phyloP scores from a whole-genome alignment of 192 early-diverging fungal species.

The Coemansia sp. region DNA sequence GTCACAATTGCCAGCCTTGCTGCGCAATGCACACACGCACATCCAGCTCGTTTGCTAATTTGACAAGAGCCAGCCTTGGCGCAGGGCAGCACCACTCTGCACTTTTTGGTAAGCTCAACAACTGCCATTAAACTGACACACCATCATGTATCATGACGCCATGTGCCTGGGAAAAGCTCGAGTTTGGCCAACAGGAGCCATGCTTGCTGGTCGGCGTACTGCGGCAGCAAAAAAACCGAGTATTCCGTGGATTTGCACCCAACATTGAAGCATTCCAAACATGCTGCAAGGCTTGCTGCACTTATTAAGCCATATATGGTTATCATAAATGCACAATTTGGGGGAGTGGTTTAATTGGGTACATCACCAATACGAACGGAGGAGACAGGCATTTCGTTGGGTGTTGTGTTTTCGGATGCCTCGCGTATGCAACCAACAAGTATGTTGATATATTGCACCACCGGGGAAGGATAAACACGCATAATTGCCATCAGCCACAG shows the following conservation, averaged over 20 bases:
- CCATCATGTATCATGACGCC: slow-evolving; percentile 62
- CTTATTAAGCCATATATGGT: slow-evolving; percentile 68
- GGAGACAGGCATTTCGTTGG: slow-evolving; percentile 49
- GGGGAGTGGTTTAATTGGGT: slow-evolving; percentile 64
- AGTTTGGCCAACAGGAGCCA: slow-evolving; percentile 70
- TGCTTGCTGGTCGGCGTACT: slow-evolving; percentile 52
- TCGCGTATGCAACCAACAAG: slow-evolving; percentile 58
- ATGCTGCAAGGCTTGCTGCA: slow-evolving; percentile 28
- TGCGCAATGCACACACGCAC: slow-evolving; percentile 54
- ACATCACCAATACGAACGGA: slow-evolving; percentile 60
- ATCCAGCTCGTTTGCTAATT: slow-evolving; percentile 62
- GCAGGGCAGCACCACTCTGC: slow-evolving; percentile 67
- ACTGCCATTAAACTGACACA: slow-evolving; percentile 59
- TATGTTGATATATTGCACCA: slow-evolving; percentile 60
- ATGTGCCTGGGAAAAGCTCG: slow-evolving; percentile 64
- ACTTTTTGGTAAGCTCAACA: slow-evolving; percentile 54
- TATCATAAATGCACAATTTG: slow-evolving; percentile 63
- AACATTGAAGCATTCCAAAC: slow-evolving; percentile 61
- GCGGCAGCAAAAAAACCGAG: slow-evolving; percentile 55
- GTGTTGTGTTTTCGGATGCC: slow-evolving; percentile 63
- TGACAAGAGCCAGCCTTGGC: slow-evolving; percentile 69
- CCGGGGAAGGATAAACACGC: slow-evolving; percentile 61
- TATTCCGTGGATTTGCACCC: slow-evolving; percentile 63
- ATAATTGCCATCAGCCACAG: slow-evolving; percentile 72
- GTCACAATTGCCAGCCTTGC: slow-evolving; percentile 56